Base-by-base conservation (phyloP, 148 eudicot species). In the Amaranthus hypochondriacus region DNA sequence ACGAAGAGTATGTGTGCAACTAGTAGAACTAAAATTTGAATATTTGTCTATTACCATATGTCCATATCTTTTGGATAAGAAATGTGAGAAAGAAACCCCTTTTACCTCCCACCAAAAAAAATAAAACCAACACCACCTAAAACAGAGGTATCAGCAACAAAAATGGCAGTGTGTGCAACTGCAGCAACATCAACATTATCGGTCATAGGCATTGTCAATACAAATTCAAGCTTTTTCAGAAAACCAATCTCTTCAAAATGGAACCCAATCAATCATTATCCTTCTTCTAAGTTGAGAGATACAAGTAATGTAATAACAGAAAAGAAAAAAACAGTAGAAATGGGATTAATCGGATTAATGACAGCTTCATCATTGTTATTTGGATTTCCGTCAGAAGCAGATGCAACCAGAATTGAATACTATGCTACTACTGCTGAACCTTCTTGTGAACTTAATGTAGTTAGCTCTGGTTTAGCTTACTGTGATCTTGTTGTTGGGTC, bases 401-500 rank as follows among this genome's bases (percentile, higher is more conserved):
- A 78, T 64, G 98, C 98, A 6, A 87, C 93, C 43, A 75, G 98
- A 69, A 85, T 93, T 6, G 92, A 93, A 70, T 93, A 90, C 79
- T 93, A 85, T 64, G 98, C 98, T 43, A 93, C 98, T 2, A 86
- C 86, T 2, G 83, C 86, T 3, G 98, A 89, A 21, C 98, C 96
- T 0, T 18, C 90, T 46, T 93, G 98, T 66, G 91, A 93, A 56
- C 83, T 90, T 75, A 88, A 81, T 64, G 86, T 78, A 18, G 96
- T 82, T 5, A 79, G 73, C 0, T 93, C 98, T 5, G 96, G 98
- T 1, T 92, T 90, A 60, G 98, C 89, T 47, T 93, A 86, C 66
- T 90, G 96, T 78, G 98, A 90, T 43, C 28, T 93, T 9, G 79
- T 76, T 58, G 73, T 81, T 62, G 98, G 98, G 4, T 85, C 85